These are phyloP conservation scores for Ceratobasidium sp. DNA, from an alignment of 1,284 basidiomycete genomes.

Conservation along the genomic window DNA sequence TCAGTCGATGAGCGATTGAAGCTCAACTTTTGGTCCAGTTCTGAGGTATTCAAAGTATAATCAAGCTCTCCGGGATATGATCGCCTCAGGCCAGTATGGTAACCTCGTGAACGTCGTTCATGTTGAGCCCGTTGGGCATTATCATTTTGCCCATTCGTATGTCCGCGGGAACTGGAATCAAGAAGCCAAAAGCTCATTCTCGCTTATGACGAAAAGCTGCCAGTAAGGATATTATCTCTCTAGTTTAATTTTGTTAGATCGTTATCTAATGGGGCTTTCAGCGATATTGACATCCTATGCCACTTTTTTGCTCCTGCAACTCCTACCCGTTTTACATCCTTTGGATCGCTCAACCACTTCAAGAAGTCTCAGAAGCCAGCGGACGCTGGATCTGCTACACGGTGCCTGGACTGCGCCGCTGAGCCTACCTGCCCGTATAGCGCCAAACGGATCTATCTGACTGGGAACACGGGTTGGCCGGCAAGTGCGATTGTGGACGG, in stretches of 20 bases:
- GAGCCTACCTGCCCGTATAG: slow-evolving; percentile 84
- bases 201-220: slow-evolving; percentile 89
- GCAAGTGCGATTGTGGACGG: slow-evolving; percentile 78
- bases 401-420: slow-evolving; percentile 80
- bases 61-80: slow-evolving; percentile 74
- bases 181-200: slow-evolving; percentile 79
- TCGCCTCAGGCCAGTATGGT: slow-evolving; percentile 79
- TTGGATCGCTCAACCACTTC: slow-evolving; percentile 87
- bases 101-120: slow-evolving; percentile 84
- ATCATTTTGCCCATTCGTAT: slow-evolving; percentile 88
- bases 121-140: slow-evolving; percentile 82
- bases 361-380: slow-evolving; percentile 77
- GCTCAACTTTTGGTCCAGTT: slow-evolving; percentile 63
- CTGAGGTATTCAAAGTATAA: slow-evolving; percentile 89
- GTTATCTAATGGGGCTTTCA: slow-evolving; percentile 57
- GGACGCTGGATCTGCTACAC: slow-evolving; percentile 73
- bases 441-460: slow-evolving; percentile 80
- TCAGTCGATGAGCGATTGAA: slow-evolving; percentile 8
- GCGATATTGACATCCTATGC: slow-evolving; percentile 87
- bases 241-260: slow-evolving; percentile 8
- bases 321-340: slow-evolving; percentile 81
- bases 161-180: slow-evolving; percentile 86
- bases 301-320: slow-evolving; percentile 77
- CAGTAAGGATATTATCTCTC: slow-evolving; percentile 70
- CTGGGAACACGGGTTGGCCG: slow-evolving; percentile 74